Percentiles rank a stretch among this genome's conserved stretches.
Conservation (phyloP, 1,284 basidiomycete species). For the Mycena sp. region DNA sequence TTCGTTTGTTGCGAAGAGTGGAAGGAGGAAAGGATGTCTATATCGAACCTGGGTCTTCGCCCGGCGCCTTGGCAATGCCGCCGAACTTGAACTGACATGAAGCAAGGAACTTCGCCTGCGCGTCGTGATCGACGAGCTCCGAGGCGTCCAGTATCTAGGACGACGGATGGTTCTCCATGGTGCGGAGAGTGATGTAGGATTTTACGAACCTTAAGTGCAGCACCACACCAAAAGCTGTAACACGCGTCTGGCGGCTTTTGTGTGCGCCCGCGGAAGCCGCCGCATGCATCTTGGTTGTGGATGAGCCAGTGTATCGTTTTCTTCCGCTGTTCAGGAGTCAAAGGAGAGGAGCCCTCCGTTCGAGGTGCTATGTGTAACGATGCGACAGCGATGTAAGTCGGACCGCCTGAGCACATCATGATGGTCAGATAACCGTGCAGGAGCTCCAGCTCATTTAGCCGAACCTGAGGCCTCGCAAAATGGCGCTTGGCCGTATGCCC, state of each 20-base stretch:
- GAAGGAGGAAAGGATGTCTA: slow-evolving; percentile 36
- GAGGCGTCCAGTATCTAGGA: slow-evolving; percentile 70
- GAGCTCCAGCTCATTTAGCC: slow-evolving; percentile 23
- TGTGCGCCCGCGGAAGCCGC: slow-evolving; percentile 89
- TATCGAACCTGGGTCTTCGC: slow-evolving; percentile 70
- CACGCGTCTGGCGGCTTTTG: slow-evolving; percentile 90
- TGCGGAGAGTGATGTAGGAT: neutral
- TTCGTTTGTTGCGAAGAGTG: too few relatives aligned
- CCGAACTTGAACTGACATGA: slow-evolving; percentile 87
- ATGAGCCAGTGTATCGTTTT: slow-evolving; percentile 81
- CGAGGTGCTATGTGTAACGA: slow-evolving; percentile 68
- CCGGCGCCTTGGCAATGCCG: slow-evolving; percentile 85
- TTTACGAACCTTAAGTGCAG: slow-evolving; percentile 70
- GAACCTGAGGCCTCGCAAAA: slow-evolving; percentile 87
- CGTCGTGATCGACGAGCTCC: slow-evolving; percentile 61
- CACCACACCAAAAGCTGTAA: slow-evolving; percentile 96
- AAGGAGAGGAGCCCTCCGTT: slow-evolving; percentile 32
- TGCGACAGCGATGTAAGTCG: slow-evolving; percentile 92
- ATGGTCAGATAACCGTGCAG: neutral
- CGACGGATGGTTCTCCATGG: slow-evolving; percentile 8
- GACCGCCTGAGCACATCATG: slow-evolving; percentile 70
- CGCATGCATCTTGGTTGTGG: slow-evolving; percentile 70
- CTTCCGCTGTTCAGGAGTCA: slow-evolving; percentile 55
- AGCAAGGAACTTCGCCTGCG: slow-evolving; percentile 72
- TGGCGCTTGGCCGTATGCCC: slow-evolving; percentile 88